These are phyloP conservation scores for Ceriops zippeliana DNA, from an alignment of 345 rosid genomes.

Conservation along the genomic window DNA sequence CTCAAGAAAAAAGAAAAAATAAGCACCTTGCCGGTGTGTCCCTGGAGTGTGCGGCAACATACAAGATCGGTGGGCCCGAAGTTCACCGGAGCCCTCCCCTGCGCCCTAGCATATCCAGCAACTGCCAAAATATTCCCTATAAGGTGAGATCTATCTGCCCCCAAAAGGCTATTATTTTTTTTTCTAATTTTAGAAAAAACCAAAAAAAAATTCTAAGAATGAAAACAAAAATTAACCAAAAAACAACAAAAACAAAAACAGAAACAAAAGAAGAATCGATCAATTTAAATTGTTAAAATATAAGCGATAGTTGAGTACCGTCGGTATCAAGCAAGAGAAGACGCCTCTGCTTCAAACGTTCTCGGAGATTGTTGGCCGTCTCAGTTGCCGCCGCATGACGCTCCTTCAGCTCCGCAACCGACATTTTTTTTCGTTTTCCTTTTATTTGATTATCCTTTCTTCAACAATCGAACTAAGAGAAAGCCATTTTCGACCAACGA, in stretches of 20 bases:
- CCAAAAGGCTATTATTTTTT: no score
- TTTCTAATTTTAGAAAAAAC: slow-evolving; percentile 14
- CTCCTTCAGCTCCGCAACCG: slow-evolving; percentile 85
- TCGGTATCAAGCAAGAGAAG: slow-evolving; percentile 75
- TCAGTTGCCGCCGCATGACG: slow-evolving; percentile 70
- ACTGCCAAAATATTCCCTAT: slow-evolving; percentile 38
- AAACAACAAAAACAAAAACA: neutral
- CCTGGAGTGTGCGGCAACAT: slow-evolving; percentile 91
- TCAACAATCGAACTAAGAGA: neutral
- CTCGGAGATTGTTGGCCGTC: slow-evolving; percentile 60
- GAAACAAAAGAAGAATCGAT: neutral
- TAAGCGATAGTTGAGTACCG: slow-evolving; percentile 29
- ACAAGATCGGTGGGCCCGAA: slow-evolving; percentile 91
- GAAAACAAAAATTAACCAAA: neutral
- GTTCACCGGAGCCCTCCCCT: slow-evolving; percentile 60
- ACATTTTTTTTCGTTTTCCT: slow-evolving; percentile 35
- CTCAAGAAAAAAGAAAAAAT: neutral
- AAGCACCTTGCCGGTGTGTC: slow-evolving; percentile 84
- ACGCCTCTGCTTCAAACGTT: slow-evolving; percentile 74
- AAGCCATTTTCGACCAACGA: neutral
- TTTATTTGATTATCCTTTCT: no score
- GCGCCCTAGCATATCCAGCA: slow-evolving; percentile 60
- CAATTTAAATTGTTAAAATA: no score
- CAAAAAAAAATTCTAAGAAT: slow-evolving; percentile 9
- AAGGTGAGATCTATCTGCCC: slow-evolving; percentile 14